Conservation (phyloP, 768 basidiomycete genomes). For the Hypsizygus marmoreus region DNA sequence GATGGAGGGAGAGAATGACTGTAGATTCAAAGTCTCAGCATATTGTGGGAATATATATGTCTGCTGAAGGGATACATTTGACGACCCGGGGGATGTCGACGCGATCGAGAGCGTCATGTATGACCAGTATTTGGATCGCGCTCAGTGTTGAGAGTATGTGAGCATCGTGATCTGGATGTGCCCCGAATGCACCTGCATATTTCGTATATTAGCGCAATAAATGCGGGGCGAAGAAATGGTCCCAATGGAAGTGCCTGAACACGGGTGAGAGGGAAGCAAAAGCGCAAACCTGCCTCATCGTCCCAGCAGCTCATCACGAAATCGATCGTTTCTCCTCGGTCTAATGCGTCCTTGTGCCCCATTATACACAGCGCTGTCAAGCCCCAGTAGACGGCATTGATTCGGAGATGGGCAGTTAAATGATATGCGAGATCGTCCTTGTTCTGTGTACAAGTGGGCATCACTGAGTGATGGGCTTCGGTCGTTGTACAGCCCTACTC, state of each 20-base stretch:
- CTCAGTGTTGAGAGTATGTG: conserved; percentile 86
- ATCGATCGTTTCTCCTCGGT: conserved; percentile 79
- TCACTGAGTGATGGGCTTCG: not conserved
- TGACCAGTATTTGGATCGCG: conserved; percentile 89
- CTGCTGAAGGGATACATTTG: conserved; percentile 56
- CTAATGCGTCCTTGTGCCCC: conserved; percentile 75
- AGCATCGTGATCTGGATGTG: conserved; percentile 92
- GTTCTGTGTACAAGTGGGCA: conserved; percentile 45
- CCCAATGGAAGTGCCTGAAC: not conserved
- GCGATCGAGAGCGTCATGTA: conserved; percentile 76
- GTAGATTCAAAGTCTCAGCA: conserved; percentile 1
- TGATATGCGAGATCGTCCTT: conserved; percentile 88
- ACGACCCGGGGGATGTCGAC: conserved; percentile 72
- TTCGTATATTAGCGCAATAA: not conserved
- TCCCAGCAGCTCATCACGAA: conserved; percentile 98
- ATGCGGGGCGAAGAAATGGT: not conserved
- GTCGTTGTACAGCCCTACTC: conserved; percentile 13
- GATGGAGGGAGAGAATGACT: conserved; percentile 88
- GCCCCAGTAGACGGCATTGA: conserved; percentile 98
- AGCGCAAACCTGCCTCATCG: conserved; percentile 69
- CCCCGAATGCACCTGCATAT: conserved; percentile 80
- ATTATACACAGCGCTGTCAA: conserved; percentile 85
- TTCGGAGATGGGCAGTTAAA: conserved; percentile 87
- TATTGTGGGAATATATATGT: not conserved
- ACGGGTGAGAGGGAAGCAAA: conserved; percentile 5